phyloP scores from a whole-genome alignment of 441 rosid genomes.

The Pelargonium citronellum region DNA sequence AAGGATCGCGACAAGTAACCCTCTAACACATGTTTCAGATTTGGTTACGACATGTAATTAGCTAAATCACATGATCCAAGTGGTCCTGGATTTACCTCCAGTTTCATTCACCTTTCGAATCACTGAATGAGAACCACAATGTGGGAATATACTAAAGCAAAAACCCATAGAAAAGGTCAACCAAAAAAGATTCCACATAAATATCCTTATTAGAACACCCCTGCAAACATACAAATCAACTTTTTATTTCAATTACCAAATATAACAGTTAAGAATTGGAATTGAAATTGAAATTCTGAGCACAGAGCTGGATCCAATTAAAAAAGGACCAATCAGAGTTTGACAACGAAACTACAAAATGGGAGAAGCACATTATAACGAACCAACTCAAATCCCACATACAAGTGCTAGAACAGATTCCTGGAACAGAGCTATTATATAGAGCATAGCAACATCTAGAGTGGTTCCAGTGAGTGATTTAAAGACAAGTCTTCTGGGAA shows the following conservation, averaged over 20 bases:
- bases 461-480: too few species aligned
- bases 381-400: too few species aligned
- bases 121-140: constrained; percentile 3
- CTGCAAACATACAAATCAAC: constrained; percentile 1
- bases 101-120: neutral
- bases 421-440: too few species aligned
- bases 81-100: constrained; percentile 14
- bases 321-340: neutral
- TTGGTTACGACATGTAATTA: constrained; percentile 11
- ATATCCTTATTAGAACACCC: neutral
- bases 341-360: neutral
- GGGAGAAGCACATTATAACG: neutral
- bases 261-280: too few species aligned
- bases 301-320: neutral
- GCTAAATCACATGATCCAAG: constrained; percentile 2
- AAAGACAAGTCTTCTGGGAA: too few species aligned
- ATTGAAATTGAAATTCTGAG: neutral
- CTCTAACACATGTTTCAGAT: constrained; percentile 8
- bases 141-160: neutral
- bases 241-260: neutral
- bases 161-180: neutral
- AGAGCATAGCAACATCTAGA: too few species aligned
- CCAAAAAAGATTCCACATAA: neutral
- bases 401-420: neutral
- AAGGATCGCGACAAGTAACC: constrained; percentile 5